These are phyloP conservation scores for Acanthamoeba sp. DNA, from an alignment of 208 protist genomes.

Conservation along the genomic window DNA sequence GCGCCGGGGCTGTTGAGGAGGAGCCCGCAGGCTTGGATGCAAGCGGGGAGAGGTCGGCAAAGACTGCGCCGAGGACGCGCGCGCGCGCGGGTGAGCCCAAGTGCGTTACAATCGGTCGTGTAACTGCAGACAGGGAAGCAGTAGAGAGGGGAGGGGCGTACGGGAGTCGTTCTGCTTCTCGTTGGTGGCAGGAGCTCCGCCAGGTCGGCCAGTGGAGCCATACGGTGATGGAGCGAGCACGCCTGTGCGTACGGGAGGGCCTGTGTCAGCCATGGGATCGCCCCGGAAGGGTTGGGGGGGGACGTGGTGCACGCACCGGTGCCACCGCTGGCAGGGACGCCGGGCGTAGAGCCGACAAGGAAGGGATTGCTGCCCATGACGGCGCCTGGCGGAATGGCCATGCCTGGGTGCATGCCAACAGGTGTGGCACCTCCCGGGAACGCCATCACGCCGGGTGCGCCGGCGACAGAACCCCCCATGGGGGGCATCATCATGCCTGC, in stretches of 20 bases:
- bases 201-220: background rate
- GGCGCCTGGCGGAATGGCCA: background rate
- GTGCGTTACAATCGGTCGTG: too few species aligned
- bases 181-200: background rate
- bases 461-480: background rate
- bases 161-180: background rate
- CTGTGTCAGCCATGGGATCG: background rate
- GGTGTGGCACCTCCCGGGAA: background rate
- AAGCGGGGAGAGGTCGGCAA: constrained; percentile 15
- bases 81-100: background rate
- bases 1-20: background rate
- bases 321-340: background rate
- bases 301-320: too few species aligned
- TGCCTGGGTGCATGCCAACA: background rate
- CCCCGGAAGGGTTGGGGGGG: too few species aligned
- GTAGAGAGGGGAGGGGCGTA: background rate
- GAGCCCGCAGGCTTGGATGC: background rate
- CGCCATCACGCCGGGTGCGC: background rate
- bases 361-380: constrained; percentile 30
- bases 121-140: too few species aligned
- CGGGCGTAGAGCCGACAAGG: background rate
- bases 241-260: background rate
- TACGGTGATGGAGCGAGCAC: background rate
- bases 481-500: background rate
- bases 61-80: background rate